phyloP scores from a whole-genome alignment of 2,329 filamentous ascomycete species.

The Penicillium oxalicum region DNA sequence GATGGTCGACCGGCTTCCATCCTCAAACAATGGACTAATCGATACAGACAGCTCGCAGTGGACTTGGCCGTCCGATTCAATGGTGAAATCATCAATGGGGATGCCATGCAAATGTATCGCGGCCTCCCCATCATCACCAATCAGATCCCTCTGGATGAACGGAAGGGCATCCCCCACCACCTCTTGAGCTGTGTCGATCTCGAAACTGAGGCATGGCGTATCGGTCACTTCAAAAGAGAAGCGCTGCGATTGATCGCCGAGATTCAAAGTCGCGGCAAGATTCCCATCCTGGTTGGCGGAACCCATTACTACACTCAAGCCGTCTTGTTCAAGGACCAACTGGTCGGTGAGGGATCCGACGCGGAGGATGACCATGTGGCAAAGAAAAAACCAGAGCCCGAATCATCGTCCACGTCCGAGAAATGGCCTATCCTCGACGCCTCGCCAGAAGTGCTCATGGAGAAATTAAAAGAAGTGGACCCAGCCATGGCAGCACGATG shows the following conservation, averaged over 20 bases:
- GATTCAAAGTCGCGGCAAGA: constrained; percentile 68
- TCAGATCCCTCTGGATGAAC: constrained; percentile 71
- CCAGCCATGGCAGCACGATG: constrained; percentile 83
- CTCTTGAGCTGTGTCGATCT: constrained; percentile 72
- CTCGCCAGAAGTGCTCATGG: constrained; percentile 64
- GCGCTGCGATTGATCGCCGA: constrained; percentile 66
- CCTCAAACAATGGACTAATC: constrained; percentile 17
- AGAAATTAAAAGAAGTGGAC: constrained; percentile 71
- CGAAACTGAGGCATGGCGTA: constrained; percentile 74
- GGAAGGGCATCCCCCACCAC: constrained; percentile 77
- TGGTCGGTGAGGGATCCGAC: constrained; percentile 44
- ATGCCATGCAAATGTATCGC: constrained; percentile 95
- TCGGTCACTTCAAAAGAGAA: constrained; percentile 68
- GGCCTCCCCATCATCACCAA: constrained; percentile 94
- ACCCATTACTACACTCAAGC: constrained; percentile 94
- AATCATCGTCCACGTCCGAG: constrained; percentile 26
- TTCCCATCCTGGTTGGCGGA: constrained; percentile 88
- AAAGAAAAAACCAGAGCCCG: constrained; percentile 4
- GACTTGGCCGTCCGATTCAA: constrained; percentile 76
- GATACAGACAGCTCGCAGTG: constrained; percentile 66
- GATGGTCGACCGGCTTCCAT: not conserved
- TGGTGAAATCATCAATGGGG: constrained; percentile 93
- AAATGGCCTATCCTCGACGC: constrained; percentile 67
- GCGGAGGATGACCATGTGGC: constrained; percentile 20
- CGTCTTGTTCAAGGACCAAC: constrained; percentile 70